Conservation (phyloP, 495 filamentous ascomycete genomes). For the Penicillium manginii region DNA sequence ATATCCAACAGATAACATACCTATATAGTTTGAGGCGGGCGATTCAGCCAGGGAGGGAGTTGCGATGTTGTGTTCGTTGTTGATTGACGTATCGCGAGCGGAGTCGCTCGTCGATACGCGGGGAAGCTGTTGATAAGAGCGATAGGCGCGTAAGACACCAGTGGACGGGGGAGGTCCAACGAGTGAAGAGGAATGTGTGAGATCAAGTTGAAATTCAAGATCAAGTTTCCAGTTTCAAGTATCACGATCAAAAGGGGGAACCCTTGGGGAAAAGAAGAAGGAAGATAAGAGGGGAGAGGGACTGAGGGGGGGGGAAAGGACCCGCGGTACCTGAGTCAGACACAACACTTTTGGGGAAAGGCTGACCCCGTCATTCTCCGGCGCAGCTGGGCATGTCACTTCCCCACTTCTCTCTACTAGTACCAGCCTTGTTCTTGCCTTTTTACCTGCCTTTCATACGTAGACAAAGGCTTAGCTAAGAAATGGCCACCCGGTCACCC, state of each 20-base stretch:
- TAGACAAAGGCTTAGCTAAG: slow-evolving; percentile 14
- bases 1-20: neutral
- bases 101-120: slow-evolving; percentile 32
- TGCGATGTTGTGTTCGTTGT: neutral
- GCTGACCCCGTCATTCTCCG: slow-evolving; percentile 29
- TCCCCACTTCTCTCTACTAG: neutral
- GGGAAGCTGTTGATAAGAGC: slow-evolving; percentile 34
- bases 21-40: neutral
- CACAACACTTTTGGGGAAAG: neutral
- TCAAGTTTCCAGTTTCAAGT: neutral
- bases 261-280: neutral
- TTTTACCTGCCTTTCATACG: neutral
- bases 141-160: slow-evolving; percentile 23
- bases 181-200: neutral
- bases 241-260: neutral
- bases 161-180: slow-evolving; percentile 8
- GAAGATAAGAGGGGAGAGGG: slow-evolving; percentile 5
- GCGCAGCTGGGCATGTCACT: neutral
- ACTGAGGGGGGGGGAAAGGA: slow-evolving; percentile 19
- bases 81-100: slow-evolving; percentile 27
- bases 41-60: neutral
- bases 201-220: neutral
- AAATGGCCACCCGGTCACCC: slow-evolving; percentile 13
- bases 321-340: slow-evolving; percentile 30
- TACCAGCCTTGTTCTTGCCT: too few relatives aligned